These are phyloP conservation scores for Teratosphaeria pseudoeucalypti DNA, from an alignment of 2,329 filamentous ascomycete genomes.

Conservation along the genomic window DNA sequence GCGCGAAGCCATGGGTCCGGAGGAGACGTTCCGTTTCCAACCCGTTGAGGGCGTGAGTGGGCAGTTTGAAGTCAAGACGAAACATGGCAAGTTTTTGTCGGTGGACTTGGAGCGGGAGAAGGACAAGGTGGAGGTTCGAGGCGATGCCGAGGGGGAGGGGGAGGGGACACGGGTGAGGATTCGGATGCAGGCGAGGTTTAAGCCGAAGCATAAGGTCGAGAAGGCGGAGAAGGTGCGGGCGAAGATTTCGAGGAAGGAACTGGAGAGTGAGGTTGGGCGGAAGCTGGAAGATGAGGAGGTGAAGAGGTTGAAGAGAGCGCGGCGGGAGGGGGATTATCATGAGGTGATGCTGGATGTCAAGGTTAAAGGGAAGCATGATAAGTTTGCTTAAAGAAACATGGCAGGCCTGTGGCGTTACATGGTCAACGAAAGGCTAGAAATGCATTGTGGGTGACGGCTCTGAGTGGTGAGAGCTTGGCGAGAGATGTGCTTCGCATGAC, in stretches of 20 bases:
- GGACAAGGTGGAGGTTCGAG: conserved; percentile 55
- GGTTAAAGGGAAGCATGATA: conserved; percentile 83
- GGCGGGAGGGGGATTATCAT: conserved; percentile 80
- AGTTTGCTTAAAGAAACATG: conserved; percentile 43
- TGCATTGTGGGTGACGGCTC: too few relatives aligned
- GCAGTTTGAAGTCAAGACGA: conserved; percentile 23
- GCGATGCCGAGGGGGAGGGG: conserved; percentile 58
- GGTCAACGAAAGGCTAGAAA: too few relatives aligned
- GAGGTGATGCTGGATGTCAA: conserved; percentile 78
- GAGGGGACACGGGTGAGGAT: conserved; percentile 67
- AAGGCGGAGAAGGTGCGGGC: conserved; percentile 77
- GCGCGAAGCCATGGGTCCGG: conserved; percentile 69
- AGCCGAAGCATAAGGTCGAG: conserved; percentile 65
- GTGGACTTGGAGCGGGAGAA: conserved; percentile 33
- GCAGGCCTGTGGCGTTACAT: not conserved
- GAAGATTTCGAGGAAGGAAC: conserved; percentile 74
- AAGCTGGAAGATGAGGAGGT: conserved; percentile 64
- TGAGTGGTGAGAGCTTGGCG: not conserved
- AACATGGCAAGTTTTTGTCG: conserved; percentile 59
- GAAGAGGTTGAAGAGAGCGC: conserved; percentile 67
- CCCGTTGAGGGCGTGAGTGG: conserved; percentile 49
- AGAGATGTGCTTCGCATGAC: not conserved
- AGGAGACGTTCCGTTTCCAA: conserved; percentile 67
- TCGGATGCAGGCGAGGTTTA: conserved; percentile 92
- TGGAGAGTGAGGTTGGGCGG: conserved; percentile 23